These are phyloP conservation scores for Dovyalis caffra DNA, from an alignment of 345 rosid genomes.

Conservation along the genomic window DNA sequence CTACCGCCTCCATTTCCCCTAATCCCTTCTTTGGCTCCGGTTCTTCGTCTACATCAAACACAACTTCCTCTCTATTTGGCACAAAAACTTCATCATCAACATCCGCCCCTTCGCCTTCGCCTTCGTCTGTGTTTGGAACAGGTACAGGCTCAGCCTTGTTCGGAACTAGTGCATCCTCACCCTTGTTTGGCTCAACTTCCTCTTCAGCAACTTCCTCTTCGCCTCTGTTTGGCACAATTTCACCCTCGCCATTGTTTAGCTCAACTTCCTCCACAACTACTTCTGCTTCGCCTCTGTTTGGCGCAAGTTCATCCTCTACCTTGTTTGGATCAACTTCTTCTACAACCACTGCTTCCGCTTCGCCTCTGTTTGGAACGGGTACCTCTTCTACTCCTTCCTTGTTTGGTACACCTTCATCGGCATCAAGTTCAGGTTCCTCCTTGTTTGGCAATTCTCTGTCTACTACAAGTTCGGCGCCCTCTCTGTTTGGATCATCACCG, in stretches of 20 bases:
- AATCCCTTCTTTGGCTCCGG: not conserved
- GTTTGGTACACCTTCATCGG: slow-evolving; percentile 25
- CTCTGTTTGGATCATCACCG: too few relatives aligned
- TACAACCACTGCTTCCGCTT: too few relatives aligned
- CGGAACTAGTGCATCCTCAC: not conserved
- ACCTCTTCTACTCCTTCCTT: not conserved
- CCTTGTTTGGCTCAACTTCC: not conserved
- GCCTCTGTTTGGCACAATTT: not conserved
- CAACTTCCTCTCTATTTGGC: not conserved
- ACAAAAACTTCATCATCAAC: not conserved
- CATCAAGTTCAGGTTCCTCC: slow-evolving; percentile 33
- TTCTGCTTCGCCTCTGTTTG: too few relatives aligned
- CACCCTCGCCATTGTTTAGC: not conserved
- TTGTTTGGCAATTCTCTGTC: too few relatives aligned
- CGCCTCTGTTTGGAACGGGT: not conserved
- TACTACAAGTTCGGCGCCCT: too few relatives aligned
- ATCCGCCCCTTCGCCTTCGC: not conserved
- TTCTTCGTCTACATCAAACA: not conserved
- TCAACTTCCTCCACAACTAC: not conserved
- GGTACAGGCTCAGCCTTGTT: not conserved
- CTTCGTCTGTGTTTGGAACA: not conserved
- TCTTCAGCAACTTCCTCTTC: not conserved
- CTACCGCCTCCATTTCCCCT: not conserved
- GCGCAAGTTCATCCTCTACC: too few relatives aligned
- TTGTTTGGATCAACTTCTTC: too few relatives aligned